A percentile compares a stretch with the other conserved stretches of the same genome.
Conservation (phyloP, 805 yeast genomes). For the Nakazawaea holstii region DNA sequence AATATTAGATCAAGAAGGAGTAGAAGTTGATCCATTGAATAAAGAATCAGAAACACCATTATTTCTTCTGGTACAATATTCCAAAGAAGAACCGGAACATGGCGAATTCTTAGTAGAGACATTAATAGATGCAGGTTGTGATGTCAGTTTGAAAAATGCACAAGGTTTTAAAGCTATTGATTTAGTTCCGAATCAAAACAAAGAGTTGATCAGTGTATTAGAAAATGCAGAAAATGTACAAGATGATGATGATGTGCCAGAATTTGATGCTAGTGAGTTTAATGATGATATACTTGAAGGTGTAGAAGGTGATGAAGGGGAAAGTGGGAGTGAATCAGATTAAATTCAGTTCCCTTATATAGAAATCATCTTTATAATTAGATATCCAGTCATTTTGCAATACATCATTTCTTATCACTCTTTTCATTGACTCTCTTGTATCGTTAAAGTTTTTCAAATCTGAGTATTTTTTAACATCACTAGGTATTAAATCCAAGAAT, state of each 20-base stretch:
- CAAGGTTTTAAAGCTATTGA: conserved; percentile 73
- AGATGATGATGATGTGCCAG: conserved; percentile 33
- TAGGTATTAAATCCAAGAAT: background rate
- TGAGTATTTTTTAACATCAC: conserved; percentile 9
- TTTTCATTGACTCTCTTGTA: conserved; percentile 3
- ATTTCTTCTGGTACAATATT: conserved; percentile 76
- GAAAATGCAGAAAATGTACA: conserved; percentile 69
- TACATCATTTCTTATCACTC: conserved; percentile 7
- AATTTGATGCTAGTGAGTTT: conserved; percentile 30
- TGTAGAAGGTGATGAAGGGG: conserved; percentile 22
- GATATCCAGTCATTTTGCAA: background rate
- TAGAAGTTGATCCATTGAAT: conserved; percentile 80
- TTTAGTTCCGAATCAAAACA: conserved; percentile 42
- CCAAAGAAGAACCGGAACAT: conserved; percentile 77
- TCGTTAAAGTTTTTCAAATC: background rate
- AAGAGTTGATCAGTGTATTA: conserved; percentile 53
- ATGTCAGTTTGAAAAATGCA: conserved; percentile 58
- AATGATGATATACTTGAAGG: conserved; percentile 32
- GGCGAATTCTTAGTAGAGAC: conserved; percentile 75
- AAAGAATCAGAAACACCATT: conserved; percentile 84
- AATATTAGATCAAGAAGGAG: conserved; percentile 81
- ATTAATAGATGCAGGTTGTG: conserved; percentile 87
- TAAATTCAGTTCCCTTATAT: conserved; percentile 14
- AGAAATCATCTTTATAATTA: conserved; percentile 34
- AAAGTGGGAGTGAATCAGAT: conserved; percentile 31